These are phyloP conservation scores for Trypanosoma conorhini DNA, from an alignment of 208 protist species.

Conservation along the genomic window DNA sequence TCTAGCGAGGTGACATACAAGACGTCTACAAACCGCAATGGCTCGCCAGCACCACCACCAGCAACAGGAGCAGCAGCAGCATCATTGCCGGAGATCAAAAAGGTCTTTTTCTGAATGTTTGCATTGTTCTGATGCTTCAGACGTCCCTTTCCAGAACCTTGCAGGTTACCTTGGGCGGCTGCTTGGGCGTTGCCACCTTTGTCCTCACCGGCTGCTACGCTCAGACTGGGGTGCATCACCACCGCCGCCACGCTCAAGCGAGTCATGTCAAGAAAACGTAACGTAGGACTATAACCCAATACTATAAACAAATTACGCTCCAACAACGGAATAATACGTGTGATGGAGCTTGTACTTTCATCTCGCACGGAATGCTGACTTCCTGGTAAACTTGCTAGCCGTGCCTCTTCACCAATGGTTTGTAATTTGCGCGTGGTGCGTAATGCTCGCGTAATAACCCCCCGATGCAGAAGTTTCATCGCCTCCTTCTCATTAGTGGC, in stretches of 20 bases:
- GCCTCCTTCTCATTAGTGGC: background rate
- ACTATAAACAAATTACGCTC: constrained; percentile 32
- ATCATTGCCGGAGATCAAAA: background rate
- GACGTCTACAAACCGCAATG: constrained; percentile 45
- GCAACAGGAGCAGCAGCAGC: background rate
- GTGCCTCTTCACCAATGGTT: constrained; percentile 10
- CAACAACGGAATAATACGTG: constrained; percentile 35
- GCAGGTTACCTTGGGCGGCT: background rate
- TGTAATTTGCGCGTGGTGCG: constrained; percentile 16
- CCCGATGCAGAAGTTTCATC: constrained; percentile 8
- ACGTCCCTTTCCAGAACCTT: background rate
- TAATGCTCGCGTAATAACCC: constrained; percentile 13
- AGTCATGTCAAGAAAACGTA: constrained; percentile 40
- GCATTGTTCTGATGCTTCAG: background rate
- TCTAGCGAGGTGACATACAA: constrained; percentile 34
- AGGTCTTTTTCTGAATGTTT: background rate
- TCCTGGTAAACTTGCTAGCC: background rate
- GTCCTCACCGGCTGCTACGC: background rate
- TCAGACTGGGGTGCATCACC: constrained; percentile 24
- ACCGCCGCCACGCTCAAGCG: constrained; percentile 10
- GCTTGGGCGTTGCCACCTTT: background rate
- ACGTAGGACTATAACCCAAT: constrained; percentile 40
- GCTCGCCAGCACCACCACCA: constrained; percentile 1
- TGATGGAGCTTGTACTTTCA: constrained; percentile 32
- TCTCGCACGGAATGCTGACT: background rate